Conservation (phyloP, 2,329 filamentous ascomycete species). For the Davidsoniella australis region DNA sequence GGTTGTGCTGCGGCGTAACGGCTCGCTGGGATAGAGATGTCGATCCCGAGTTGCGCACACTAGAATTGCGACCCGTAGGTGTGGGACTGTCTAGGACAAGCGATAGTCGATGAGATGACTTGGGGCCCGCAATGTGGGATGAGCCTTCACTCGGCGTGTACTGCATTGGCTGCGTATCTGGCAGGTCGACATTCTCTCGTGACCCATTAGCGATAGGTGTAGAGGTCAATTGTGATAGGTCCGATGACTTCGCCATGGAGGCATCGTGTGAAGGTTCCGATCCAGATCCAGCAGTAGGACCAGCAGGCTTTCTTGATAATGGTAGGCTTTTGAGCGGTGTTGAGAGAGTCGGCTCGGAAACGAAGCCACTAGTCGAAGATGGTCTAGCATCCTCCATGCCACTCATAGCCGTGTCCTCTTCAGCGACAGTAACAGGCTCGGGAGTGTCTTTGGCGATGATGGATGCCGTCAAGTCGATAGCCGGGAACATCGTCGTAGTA, state of each 20-base stretch:
- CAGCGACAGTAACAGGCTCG: slow-evolving; percentile 38
- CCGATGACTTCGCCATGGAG: slow-evolving; percentile 81
- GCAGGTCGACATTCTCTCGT: slow-evolving; percentile 4
- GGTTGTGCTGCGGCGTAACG: slow-evolving; percentile 26
- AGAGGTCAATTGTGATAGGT: slow-evolving; percentile 32
- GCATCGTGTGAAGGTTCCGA: slow-evolving; percentile 60
- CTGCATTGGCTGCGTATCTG: slow-evolving; percentile 17
- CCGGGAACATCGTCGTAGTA: slow-evolving; percentile 38
- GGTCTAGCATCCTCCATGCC: slow-evolving; percentile 32
- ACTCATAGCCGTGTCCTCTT: slow-evolving; percentile 45
- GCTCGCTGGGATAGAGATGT: slow-evolving; percentile 8
- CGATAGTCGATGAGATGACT: neutral
- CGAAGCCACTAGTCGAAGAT: slow-evolving; percentile 11
- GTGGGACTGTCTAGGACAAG: neutral
- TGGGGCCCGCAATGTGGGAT: slow-evolving; percentile 24
- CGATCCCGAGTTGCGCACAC: neutral
- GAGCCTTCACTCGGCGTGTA: slow-evolving; percentile 24
- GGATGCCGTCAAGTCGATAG: slow-evolving; percentile 34
- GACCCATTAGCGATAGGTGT: slow-evolving; percentile 17
- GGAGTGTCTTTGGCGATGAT: slow-evolving; percentile 29
- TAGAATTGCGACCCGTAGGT: neutral
- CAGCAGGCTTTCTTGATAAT: slow-evolving; percentile 45
- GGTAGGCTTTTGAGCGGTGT: slow-evolving; percentile 30
- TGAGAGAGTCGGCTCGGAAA: neutral
- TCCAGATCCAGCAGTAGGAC: slow-evolving; percentile 40